Evolutionary conservation across 2,329 filamentous ascomycete genomes (phyloP).

Genomic region (Cercospora sp.): DNA sequence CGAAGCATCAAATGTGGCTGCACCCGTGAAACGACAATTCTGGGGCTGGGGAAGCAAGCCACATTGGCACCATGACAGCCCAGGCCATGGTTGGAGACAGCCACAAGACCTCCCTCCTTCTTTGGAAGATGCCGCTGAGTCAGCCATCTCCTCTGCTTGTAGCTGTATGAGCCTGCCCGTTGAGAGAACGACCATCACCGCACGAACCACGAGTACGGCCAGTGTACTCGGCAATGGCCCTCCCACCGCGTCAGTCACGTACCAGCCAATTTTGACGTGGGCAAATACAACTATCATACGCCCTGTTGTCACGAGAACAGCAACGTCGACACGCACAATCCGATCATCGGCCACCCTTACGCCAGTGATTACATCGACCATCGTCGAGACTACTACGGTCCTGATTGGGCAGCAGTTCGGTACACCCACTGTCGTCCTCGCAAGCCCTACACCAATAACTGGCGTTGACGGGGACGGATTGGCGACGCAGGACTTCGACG

Average conservation of each 20-base stretch:
- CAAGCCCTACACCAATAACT: constrained; percentile 8
- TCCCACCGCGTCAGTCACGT: neutral
- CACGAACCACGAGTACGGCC: neutral
- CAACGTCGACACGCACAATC: neutral
- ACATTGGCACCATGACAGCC: neutral
- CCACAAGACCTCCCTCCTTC: constrained; percentile 2
- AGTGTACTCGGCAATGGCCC: neutral
- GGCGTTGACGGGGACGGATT: neutral
- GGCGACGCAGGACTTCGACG: constrained; percentile 9
- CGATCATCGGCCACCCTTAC: constrained; percentile 1
- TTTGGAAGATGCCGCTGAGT: constrained; percentile 1
- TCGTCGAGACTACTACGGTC: constrained; percentile 8
- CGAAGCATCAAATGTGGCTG: neutral
- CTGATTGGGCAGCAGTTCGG: constrained; percentile 13
- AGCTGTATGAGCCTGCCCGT: constrained; percentile 11
- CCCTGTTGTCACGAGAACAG: constrained; percentile 7
- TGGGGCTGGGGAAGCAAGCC: constrained; percentile 5
- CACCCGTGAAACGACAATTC: neutral
- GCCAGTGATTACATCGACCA: neutral
- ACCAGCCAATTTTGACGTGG: neutral
- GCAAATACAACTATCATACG: constrained; percentile 8
- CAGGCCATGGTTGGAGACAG: neutral
- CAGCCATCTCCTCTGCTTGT: constrained; percentile 7
- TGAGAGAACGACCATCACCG: neutral
- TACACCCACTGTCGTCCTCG: constrained; percentile 6